Base-by-base conservation (phyloP, 768 basidiomycete genomes). In the Naganishia randhawae region DNA sequence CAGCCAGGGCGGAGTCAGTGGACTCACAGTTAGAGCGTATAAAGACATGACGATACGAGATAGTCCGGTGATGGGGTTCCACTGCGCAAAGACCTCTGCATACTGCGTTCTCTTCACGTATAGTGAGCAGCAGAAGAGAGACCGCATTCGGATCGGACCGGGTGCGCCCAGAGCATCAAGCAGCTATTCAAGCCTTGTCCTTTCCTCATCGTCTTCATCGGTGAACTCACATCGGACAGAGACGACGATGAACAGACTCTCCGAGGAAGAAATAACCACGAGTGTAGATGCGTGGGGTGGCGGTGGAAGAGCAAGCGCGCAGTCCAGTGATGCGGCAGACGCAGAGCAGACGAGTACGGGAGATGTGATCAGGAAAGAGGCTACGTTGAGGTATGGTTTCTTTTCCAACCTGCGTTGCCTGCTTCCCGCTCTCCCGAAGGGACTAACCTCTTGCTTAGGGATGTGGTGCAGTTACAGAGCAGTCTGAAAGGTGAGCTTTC, bases 311-410 rank as follows among this genome's bases (percentile, higher is more conserved):
- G n/a, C n/a, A n/a, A n/a, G n/a, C n/a, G 45, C n/a, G 45, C 19
- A 22, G 45, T 6, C 19, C 7, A 48, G 13, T 48, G n/a, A n/a
- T 48, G 45, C 45, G 7, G 45, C 19, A n/a, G 45, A 13, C 11
- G 13, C 45, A 22, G n/a, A 48, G 19, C 4, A 19, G 41, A 16
- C n/a, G 32, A n/a, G 33, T 22, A 55, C 54, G 33, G 54, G 54
- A 13, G 57, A 61, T 39, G 19, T 61, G 2, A n/a, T 61, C n/a
- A 61, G 41, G 25, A 61, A 61, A 39, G 57, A 61, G 29, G 57
- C 57, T 10, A 41, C 57, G 22, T 39, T 61, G 16, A 37, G 57
- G 57, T 61, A 29, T 25, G 57, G n/a, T n/a, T 29, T 25, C 39
- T 9, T 29, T 52, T 32, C 3, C 3, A 17, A 7, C 29, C 51